Evolutionary conservation across 352 stramenopile species (phyloP).

Genomic region (Phytopythium montanum): DNA sequence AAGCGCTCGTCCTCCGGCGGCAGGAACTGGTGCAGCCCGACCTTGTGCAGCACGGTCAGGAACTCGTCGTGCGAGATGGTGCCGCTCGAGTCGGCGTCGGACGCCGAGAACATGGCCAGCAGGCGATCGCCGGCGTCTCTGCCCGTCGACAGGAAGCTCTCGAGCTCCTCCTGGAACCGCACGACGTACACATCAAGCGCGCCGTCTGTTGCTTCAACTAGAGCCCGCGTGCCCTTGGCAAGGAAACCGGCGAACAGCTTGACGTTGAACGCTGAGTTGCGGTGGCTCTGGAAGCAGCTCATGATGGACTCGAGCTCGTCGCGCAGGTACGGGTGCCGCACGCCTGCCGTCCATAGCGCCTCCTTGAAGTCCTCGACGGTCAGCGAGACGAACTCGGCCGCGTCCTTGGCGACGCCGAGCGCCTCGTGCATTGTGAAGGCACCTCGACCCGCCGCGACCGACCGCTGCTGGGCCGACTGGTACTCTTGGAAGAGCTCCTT

Average conservation of each 20-base stretch:
- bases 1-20: constrained; percentile 57
- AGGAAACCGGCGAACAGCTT: constrained; percentile 54
- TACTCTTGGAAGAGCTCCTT: constrained; percentile 44
- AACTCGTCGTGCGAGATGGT: constrained; percentile 63
- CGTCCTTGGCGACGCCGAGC: constrained; percentile 40
- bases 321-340: constrained; percentile 62
- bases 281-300: constrained; percentile 42
- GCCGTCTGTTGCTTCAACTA: constrained; percentile 36
- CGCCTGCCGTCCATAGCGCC: constrained; percentile 54
- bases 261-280: constrained; percentile 44
- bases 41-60: constrained; percentile 55
- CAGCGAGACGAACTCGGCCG: constrained; percentile 32
- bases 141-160: constrained; percentile 49
- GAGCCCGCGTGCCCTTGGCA: constrained; percentile 36
- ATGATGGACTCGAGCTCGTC: constrained; percentile 65
- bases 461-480: constrained; percentile 17
- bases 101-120: constrained; percentile 46
- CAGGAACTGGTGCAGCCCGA: constrained; percentile 56
- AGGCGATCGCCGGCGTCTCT: constrained; percentile 47
- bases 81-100: constrained; percentile 49
- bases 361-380: constrained; percentile 67
- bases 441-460: constrained; percentile 18
- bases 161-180: constrained; percentile 51
- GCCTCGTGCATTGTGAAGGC: constrained; percentile 43
- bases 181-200: constrained; percentile 54